These are phyloP conservation scores for Aspergillus sp. DNA, from an alignment of 2,329 filamentous ascomycete genomes.

Conservation along the genomic window DNA sequence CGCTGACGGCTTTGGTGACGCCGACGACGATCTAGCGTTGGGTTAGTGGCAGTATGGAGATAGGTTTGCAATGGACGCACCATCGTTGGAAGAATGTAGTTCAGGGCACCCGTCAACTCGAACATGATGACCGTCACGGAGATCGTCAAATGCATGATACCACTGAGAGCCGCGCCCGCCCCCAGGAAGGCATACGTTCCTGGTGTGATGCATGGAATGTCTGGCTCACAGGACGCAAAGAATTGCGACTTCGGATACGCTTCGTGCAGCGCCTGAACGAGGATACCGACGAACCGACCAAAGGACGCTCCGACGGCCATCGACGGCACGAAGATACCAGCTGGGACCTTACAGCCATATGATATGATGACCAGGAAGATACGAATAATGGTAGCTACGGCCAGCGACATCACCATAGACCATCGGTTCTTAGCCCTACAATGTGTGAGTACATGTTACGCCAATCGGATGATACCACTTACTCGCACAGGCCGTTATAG, in stretches of 20 bases:
- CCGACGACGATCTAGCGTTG: conserved; percentile 77
- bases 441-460: not conserved
- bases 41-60: conserved; percentile 10
- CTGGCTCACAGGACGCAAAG: conserved; percentile 85
- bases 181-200: conserved; percentile 96
- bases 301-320: conserved; percentile 98
- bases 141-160: conserved; percentile 97
- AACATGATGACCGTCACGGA: conserved; percentile 99
- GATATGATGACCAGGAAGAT: conserved; percentile 88
- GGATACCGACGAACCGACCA: conserved; percentile 88
- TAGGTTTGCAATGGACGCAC: conserved; percentile 36
- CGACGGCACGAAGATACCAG: conserved; percentile 95
- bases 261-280: conserved; percentile 87
- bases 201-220: conserved; percentile 93
- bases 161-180: conserved; percentile 84
- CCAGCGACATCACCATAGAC: conserved; percentile 75
- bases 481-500: conserved; percentile 87
- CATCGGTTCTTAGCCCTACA: conserved; percentile 65
- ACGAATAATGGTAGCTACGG: conserved; percentile 77
- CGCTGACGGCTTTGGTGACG: conserved; percentile 89
- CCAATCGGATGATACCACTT: conserved; percentile 30
- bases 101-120: conserved; percentile 93
- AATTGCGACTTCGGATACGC: conserved; percentile 78
- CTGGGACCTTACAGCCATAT: conserved; percentile 96
- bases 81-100: conserved; percentile 97